Conservation (phyloP, 108 stramenopile species). For the Stephanodiscus minutulus region DNA sequence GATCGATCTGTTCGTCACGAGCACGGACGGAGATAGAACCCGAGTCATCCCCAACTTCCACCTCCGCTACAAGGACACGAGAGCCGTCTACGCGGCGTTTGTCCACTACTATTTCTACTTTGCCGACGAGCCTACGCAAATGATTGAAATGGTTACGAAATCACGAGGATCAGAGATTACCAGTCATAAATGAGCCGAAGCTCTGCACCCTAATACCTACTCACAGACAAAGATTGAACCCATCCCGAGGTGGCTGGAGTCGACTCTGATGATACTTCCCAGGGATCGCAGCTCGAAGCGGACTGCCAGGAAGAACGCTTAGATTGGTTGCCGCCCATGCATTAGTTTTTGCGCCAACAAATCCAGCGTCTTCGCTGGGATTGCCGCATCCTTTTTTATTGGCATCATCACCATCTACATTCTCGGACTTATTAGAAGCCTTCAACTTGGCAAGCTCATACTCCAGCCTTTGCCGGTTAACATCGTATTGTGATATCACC, state of each 20-base stretch:
- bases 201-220: constrained; percentile 29
- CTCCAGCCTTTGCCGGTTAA: constrained; percentile 59
- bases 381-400: not conserved
- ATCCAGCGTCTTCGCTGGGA: not conserved
- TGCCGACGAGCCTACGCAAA: constrained; percentile 65
- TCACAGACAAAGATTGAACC: constrained; percentile 86
- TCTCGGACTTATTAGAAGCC: constrained; percentile 13
- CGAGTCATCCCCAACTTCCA: constrained; percentile 81
- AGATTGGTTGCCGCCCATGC: constrained; percentile 13
- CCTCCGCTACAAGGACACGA: constrained; percentile 80
- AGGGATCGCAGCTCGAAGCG: constrained; percentile 10
- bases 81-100: constrained; percentile 80
- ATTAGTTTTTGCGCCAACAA: not conserved
- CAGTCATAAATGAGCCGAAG: not conserved
- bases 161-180: no score
- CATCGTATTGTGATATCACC: constrained; percentile 56
- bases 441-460: constrained; percentile 61
- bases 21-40: constrained; percentile 80
- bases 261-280: constrained; percentile 56
- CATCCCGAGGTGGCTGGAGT: constrained; percentile 77
- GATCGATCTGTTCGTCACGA: constrained; percentile 83
- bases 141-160: constrained; percentile 6
- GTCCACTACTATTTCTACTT: constrained; percentile 80
- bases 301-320: constrained; percentile 10
- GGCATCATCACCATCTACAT: constrained; percentile 10